phyloP scores from a whole-genome alignment of 2,329 filamentous ascomycete species.

The Pestalotiopsis sp. region DNA sequence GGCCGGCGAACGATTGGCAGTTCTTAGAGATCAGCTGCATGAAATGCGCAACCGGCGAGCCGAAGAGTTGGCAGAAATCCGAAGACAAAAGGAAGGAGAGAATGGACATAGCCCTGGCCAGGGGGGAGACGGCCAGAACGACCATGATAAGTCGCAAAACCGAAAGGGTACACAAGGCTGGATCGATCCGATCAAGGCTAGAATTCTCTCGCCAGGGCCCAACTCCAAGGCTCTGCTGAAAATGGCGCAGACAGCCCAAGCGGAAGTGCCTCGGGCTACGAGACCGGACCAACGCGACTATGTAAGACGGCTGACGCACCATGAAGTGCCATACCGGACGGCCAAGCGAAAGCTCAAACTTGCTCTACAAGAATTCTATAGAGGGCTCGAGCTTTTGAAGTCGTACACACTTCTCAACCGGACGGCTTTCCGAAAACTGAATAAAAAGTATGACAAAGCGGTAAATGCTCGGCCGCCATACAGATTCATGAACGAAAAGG shows the following conservation, averaged over 20 bases:
- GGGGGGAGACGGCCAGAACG: conserved; percentile 5
- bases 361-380: conserved; percentile 91
- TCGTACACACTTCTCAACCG: conserved; percentile 88
- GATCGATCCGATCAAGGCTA: conserved; percentile 57
- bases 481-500: conserved; percentile 87
- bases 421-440: conserved; percentile 94
- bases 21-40: conserved; percentile 83
- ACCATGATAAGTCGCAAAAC: conserved; percentile 18
- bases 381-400: conserved; percentile 87
- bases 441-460: conserved; percentile 98
- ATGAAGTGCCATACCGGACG: conserved; percentile 78
- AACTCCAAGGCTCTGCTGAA: conserved; percentile 62
- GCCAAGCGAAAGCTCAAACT: conserved; percentile 92
- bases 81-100: conserved; percentile 35
- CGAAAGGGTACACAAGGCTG: conserved; percentile 36
- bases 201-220: conserved; percentile 57
- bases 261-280: conserved; percentile 27
- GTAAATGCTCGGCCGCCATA: conserved; percentile 76
- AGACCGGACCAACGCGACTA: conserved; percentile 47
- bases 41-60: conserved; percentile 87
- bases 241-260: conserved; percentile 54
- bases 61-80: conserved; percentile 63
- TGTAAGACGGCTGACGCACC: conserved; percentile 47
- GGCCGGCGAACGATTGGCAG: conserved; percentile 69
- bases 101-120: conserved; percentile 24